These are phyloP conservation scores for Cladosporium sp. DNA, from an alignment of 2,329 filamentous ascomycete species.

Conservation along the genomic window DNA sequence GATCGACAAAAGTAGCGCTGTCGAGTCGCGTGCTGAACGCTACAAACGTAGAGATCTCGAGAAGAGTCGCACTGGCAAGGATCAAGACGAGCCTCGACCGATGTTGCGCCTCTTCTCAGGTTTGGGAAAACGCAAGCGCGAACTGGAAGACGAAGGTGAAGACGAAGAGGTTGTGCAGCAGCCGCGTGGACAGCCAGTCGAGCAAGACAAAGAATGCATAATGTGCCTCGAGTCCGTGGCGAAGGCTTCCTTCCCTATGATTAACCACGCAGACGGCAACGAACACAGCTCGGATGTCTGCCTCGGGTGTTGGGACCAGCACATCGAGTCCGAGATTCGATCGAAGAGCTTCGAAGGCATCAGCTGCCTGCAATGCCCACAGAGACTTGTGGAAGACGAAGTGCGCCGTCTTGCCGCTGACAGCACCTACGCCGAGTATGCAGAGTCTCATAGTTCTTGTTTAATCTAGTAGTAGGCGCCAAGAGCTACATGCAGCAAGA, in stretches of 20 bases:
- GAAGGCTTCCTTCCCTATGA: conserved; percentile 13
- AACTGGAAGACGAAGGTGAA: not conserved
- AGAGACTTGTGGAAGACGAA: conserved; percentile 21
- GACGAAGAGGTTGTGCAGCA: not conserved
- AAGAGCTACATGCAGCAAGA: conserved; percentile 8
- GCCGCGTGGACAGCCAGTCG: not conserved
- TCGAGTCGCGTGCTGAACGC: too few species aligned
- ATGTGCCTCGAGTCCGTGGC: conserved; percentile 21
- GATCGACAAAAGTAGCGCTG: too few species aligned
- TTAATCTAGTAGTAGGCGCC: too few species aligned
- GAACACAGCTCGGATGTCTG: conserved; percentile 18
- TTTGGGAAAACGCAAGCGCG: not conserved
- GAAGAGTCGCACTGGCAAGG: too few species aligned
- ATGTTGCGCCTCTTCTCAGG: too few species aligned
- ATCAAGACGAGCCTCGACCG: too few species aligned
- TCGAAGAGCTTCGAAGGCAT: conserved; percentile 9
- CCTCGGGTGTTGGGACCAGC: conserved; percentile 25
- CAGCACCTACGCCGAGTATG: conserved; percentile 20
- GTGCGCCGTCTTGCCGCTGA: conserved; percentile 18
- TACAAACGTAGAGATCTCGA: too few species aligned
- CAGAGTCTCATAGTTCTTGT: too few species aligned
- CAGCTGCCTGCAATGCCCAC: conserved; percentile 23
- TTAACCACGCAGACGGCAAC: not conserved
- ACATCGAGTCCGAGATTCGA: conserved; percentile 17
- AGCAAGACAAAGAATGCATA: conserved; percentile 19